These are phyloP conservation scores for Talaromyces liani DNA, from an alignment of 495 filamentous ascomycete genomes.

Conservation along the genomic window DNA sequence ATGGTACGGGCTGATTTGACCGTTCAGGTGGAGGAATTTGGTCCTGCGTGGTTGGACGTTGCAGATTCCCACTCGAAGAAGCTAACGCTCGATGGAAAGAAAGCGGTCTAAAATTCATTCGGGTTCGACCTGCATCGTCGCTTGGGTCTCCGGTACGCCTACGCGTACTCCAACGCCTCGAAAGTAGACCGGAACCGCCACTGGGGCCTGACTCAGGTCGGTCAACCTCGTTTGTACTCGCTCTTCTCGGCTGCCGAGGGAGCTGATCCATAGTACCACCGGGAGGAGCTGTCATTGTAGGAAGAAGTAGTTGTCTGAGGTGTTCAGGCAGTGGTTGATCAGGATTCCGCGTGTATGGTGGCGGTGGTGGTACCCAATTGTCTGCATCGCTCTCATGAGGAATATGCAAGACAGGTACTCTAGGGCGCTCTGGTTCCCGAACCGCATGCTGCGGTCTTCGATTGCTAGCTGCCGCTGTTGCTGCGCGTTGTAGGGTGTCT, in stretches of 20 bases:
- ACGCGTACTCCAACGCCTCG: constrained; percentile 8
- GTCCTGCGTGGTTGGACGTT: background rate
- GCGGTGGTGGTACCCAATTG: constrained; percentile 90
- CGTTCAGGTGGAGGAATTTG: background rate
- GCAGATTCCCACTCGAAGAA: background rate
- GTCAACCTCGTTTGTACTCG: background rate
- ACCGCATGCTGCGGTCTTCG: constrained; percentile 49
- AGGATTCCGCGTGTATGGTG: constrained; percentile 69
- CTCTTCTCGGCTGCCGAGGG: constrained; percentile 1
- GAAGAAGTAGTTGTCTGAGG: constrained; percentile 31
- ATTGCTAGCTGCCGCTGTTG: constrained; percentile 67
- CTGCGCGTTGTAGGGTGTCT: constrained; percentile 68
- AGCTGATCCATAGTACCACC: constrained; percentile 4
- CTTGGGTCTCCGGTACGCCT: background rate
- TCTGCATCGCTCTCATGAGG: constrained; percentile 88
- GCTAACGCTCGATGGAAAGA: background rate
- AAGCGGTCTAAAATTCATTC: constrained; percentile 1
- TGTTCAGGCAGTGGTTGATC: constrained; percentile 52
- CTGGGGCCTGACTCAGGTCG: background rate
- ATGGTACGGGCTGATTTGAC: background rate
- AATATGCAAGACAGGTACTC: constrained; percentile 37
- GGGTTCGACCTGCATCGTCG: background rate
- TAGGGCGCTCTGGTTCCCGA: constrained; percentile 52
- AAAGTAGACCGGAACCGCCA: background rate
- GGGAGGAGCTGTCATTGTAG: constrained; percentile 15